A percentile compares a stretch with the other conserved stretches of the same genome.
Evolutionary conservation across 2,329 filamentous ascomycete genomes (phyloP).

Genomic region (Sclerotinia minor): DNA sequence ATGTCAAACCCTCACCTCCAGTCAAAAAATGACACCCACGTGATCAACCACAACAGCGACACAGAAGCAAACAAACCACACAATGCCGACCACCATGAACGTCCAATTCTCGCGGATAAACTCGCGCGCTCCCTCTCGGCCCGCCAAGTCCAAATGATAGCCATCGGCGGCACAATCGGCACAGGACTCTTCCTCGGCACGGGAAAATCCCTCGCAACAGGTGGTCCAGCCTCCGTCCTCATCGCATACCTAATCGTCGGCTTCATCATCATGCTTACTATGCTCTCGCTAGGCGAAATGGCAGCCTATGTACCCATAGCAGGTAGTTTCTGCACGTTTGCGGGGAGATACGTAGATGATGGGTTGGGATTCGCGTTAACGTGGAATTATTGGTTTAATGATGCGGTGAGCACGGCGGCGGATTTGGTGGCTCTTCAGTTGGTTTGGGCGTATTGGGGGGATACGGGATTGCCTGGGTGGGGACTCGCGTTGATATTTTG

Average conservation of each 20-base stretch:
- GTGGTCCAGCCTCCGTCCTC: constrained; percentile 59
- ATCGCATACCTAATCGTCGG: constrained; percentile 59
- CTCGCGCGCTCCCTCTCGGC: constrained; percentile 57
- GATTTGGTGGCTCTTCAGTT: constrained; percentile 62
- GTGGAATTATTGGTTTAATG: constrained; percentile 66
- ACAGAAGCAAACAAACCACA: background rate
- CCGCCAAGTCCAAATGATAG: constrained; percentile 69
- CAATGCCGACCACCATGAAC: background rate
- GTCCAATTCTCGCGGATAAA: constrained; percentile 32
- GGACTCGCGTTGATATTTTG: constrained; percentile 63
- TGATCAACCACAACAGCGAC: constrained; percentile 6
- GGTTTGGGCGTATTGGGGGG: constrained; percentile 59
- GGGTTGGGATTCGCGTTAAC: constrained; percentile 56
- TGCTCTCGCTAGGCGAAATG: constrained; percentile 62
- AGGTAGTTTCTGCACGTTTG: constrained; percentile 56
- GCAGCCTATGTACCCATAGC: constrained; percentile 57
- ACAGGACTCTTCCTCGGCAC: constrained; percentile 64
- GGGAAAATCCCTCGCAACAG: constrained; percentile 59
- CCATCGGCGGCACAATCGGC: constrained; percentile 59
- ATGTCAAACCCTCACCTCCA: constrained; percentile 1
- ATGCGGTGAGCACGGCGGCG: constrained; percentile 59
- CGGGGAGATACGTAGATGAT: constrained; percentile 55
- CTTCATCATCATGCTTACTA: constrained; percentile 58
- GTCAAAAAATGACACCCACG: constrained; percentile 1
- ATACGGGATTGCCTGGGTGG: constrained; percentile 61